A percentile compares a stretch with the other conserved stretches of the same genome.
Conservation (phyloP, 1,284 basidiomycete genomes). For the Gymnopus androsaceus region DNA sequence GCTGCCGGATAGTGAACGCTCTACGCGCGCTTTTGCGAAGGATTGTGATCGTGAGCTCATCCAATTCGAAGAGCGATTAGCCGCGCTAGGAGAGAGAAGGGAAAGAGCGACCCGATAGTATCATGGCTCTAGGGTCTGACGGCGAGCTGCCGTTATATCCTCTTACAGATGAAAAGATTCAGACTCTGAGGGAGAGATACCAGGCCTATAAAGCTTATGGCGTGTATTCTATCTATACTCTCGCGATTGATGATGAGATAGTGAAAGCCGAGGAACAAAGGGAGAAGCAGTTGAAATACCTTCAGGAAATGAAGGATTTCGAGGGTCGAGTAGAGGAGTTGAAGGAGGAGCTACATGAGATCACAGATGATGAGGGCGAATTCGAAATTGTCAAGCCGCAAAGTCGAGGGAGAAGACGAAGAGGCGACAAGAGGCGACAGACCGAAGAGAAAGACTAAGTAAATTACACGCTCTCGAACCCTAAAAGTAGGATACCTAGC, state of each 20-base stretch:
- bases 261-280: background rate
- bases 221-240: constrained; percentile 4
- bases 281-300: background rate
- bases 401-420: constrained; percentile 1
- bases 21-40: background rate
- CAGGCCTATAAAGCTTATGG: constrained; percentile 1
- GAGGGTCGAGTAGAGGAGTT: background rate
- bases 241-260: background rate
- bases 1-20: background rate
- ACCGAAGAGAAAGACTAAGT: background rate
- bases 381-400: constrained; percentile 5
- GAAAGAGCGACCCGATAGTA: background rate
- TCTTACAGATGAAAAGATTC: background rate
- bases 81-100: background rate
- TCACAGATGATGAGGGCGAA: constrained; percentile 5
- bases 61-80: constrained; percentile 2
- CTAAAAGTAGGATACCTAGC: too few relatives aligned
- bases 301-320: background rate
- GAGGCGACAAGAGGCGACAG: background rate
- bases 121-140: background rate
- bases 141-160: constrained; percentile 1
- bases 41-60: constrained; percentile 1
- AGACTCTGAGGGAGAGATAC: constrained; percentile 2
- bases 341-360: background rate
- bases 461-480: background rate